Percentiles rank a stretch among this genome's conserved stretches.
These are phyloP conservation scores for Ceratocystis harringtonii DNA, from an alignment of 2,329 filamentous ascomycete genomes.

Conservation along the genomic window DNA sequence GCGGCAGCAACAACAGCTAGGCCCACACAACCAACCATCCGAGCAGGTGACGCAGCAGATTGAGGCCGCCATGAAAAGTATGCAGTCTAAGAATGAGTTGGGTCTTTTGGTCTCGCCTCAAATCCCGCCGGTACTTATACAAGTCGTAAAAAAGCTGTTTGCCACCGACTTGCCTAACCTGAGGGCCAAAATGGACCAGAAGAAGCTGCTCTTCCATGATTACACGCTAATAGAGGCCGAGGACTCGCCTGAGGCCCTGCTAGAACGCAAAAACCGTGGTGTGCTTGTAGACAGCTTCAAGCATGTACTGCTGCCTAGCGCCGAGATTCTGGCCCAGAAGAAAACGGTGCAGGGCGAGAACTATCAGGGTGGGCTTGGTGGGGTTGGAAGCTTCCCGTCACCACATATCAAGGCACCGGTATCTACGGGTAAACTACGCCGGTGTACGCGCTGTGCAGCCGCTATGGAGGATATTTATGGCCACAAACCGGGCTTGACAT, in stretches of 20 bases:
- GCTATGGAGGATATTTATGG: slow-evolving; percentile 47
- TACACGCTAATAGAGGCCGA: slow-evolving; percentile 54
- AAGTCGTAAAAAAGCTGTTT: slow-evolving; percentile 52
- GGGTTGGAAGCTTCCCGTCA: background rate
- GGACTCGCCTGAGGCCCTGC: slow-evolving; percentile 34
- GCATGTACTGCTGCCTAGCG: slow-evolving; percentile 35
- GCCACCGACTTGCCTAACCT: slow-evolving; percentile 43
- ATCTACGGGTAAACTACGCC: slow-evolving; percentile 30
- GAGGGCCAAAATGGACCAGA: slow-evolving; percentile 44
- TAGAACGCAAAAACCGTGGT: slow-evolving; percentile 25
- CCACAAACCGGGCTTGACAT: slow-evolving; percentile 35
- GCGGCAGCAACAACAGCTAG: slow-evolving; percentile 3
- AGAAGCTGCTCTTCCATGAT: slow-evolving; percentile 57
- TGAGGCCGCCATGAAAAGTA: slow-evolving; percentile 31
- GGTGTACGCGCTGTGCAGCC: slow-evolving; percentile 41
- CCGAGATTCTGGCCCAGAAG: slow-evolving; percentile 15
- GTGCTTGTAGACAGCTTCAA: slow-evolving; percentile 42
- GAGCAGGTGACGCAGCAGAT: slow-evolving; percentile 27
- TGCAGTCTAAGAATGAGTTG: slow-evolving; percentile 37
- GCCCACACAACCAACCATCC: slow-evolving; percentile 18
- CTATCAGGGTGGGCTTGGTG: slow-evolving; percentile 8
- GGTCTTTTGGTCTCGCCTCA: slow-evolving; percentile 35
- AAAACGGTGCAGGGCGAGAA: slow-evolving; percentile 20
- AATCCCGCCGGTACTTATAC: slow-evolving; percentile 33
- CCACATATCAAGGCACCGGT: slow-evolving; percentile 20